These are phyloP conservation scores for Grigorovia transvaalensis DNA, from an alignment of 805 yeast species.

Conservation along the genomic window DNA sequence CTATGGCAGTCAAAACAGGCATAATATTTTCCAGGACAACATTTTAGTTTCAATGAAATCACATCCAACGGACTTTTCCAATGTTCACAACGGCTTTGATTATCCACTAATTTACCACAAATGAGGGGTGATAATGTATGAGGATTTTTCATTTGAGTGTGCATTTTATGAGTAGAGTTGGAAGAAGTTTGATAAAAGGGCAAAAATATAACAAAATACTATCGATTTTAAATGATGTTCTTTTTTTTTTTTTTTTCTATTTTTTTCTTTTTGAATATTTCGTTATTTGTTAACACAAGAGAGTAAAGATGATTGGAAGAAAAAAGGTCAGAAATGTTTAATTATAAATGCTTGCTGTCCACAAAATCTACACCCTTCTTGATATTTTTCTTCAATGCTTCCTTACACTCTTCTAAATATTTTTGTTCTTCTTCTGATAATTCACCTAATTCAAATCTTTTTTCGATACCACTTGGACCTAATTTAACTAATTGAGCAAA, in stretches of 20 bases:
- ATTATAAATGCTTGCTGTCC: constrained; percentile 10
- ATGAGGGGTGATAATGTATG: background rate
- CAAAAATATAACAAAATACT: too few species aligned
- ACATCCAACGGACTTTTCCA: constrained; percentile 26
- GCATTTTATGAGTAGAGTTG: background rate
- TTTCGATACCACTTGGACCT: constrained; percentile 82
- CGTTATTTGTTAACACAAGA: too few species aligned
- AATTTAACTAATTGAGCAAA: constrained; percentile 91
- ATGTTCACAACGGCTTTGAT: constrained; percentile 24
- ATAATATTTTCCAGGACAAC: constrained; percentile 20
- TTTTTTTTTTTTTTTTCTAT: too few species aligned
- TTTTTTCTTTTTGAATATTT: too few species aligned
- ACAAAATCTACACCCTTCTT: constrained; percentile 89
- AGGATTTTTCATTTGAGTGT: background rate
- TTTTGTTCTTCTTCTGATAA: constrained; percentile 72
- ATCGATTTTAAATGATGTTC: too few species aligned
- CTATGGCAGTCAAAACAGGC: constrained; percentile 26
- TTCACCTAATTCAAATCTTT: constrained; percentile 68
- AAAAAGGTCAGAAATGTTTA: too few species aligned
- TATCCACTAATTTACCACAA: constrained; percentile 19
- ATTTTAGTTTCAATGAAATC: constrained; percentile 25
- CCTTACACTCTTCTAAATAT: constrained; percentile 74
- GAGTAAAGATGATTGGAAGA: too few species aligned
- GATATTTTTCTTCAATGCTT: constrained; percentile 82
- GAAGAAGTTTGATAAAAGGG: too few species aligned